Conservation (phyloP, 768 basidiomycete species). For the Ephemerocybe angulata region DNA sequence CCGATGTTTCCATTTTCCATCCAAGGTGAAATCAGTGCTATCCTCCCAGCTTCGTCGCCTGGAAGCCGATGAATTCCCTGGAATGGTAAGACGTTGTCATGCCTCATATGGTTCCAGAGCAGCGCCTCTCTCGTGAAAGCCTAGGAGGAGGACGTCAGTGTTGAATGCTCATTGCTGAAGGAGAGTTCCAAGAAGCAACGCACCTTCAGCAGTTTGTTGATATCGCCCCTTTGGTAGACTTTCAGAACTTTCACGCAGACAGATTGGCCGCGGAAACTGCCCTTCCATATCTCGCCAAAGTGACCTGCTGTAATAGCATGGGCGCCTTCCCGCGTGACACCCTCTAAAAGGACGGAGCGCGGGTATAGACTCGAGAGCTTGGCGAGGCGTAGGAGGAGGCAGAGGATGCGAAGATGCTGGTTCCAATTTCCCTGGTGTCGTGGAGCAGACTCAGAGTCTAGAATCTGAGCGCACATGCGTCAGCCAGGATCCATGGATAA, state of each 20-base stretch:
- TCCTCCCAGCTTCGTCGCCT: not conserved
- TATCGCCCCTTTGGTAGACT: constrained; percentile 20
- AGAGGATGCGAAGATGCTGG: too few species aligned
- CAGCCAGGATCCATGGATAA: too few species aligned
- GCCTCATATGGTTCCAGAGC: constrained; percentile 9
- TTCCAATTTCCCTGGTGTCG: too few species aligned
- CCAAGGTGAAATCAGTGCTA: constrained; percentile 13
- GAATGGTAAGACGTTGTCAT: constrained; percentile 11
- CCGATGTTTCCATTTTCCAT: constrained; percentile 11
- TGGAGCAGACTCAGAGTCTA: too few species aligned
- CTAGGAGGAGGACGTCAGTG: not conserved
- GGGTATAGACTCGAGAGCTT: constrained; percentile 25
- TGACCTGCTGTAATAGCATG: constrained; percentile 18
- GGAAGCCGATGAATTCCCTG: constrained; percentile 12
- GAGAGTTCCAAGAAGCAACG: not conserved
- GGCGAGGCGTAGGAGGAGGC: constrained; percentile 17
- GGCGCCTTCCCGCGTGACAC: constrained; percentile 10
- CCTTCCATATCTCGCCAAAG: constrained; percentile 29
- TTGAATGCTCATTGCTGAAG: not conserved
- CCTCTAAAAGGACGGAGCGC: constrained; percentile 19
- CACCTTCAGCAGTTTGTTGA: constrained; percentile 22
- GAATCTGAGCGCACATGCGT: too few species aligned
- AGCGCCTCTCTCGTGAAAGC: constrained; percentile 1
- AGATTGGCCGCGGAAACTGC: constrained; percentile 11
- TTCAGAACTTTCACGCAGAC: constrained; percentile 27